A percentile compares a stretch with the other conserved stretches of the same genome.
These are phyloP conservation scores for Boletus tomentosulus DNA, from an alignment of 768 basidiomycete genomes.

Conservation along the genomic window DNA sequence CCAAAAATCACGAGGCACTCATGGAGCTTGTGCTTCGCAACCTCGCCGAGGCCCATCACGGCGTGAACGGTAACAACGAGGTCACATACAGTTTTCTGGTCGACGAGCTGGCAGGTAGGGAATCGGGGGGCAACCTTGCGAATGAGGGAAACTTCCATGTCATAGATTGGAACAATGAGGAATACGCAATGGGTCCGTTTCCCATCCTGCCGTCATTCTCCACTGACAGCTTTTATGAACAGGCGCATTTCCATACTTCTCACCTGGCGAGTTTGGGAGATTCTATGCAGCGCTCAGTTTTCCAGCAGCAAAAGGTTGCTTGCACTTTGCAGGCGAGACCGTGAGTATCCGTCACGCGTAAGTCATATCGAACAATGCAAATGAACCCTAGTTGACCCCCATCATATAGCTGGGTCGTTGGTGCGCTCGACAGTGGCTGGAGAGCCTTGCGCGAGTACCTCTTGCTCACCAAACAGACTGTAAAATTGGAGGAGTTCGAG, in stretches of 20 bases:
- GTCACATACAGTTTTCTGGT: constrained; percentile 21
- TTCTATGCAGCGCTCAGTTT: constrained; percentile 29
- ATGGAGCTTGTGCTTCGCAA: constrained; percentile 22
- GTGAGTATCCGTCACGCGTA: constrained; percentile 13
- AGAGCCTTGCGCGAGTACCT: constrained; percentile 29
- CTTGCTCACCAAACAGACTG: constrained; percentile 7
- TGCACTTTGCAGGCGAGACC: constrained; percentile 18
- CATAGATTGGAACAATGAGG: constrained; percentile 35
- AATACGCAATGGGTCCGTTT: constrained; percentile 33
- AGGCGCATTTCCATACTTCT: constrained; percentile 41
- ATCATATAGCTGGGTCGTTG: constrained; percentile 35
- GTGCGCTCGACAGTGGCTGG: constrained; percentile 38
- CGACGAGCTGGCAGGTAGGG: constrained; percentile 2
- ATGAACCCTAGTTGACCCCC: constrained; percentile 10
- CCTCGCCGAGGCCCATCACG: background rate
- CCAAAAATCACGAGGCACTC: constrained; percentile 10
- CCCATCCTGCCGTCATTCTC: background rate
- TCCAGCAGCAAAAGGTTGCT: constrained; percentile 24
- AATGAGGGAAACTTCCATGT: constrained; percentile 19
- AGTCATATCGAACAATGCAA: background rate
- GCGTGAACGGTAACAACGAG: background rate
- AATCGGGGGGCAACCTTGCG: background rate
- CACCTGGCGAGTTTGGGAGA: constrained; percentile 35
- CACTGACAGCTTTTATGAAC: background rate
- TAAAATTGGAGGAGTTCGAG: constrained; percentile 17